phyloP scores from a whole-genome alignment of 192 early-diverging fungal genomes.

The Chytriomyces confervae region DNA sequence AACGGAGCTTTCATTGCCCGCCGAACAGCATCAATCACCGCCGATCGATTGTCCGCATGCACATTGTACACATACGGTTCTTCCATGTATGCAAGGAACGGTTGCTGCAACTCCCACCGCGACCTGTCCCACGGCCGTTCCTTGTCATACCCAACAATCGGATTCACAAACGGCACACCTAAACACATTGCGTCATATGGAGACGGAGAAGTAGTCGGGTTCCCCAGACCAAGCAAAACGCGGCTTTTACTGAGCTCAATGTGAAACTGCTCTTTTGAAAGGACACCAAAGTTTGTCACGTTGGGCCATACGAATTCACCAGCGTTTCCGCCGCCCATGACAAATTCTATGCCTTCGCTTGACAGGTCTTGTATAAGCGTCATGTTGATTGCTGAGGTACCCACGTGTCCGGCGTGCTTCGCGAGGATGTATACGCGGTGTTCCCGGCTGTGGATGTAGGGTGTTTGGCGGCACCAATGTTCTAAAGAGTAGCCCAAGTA shows the following conservation, averaged over 20 bases:
- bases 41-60: neutral
- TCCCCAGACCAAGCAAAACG: neutral
- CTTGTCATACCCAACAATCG: neutral
- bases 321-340: neutral
- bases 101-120: neutral
- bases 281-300: neutral
- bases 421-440: neutral
- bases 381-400: neutral
- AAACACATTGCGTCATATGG: neutral
- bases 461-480: neutral
- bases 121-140: neutral
- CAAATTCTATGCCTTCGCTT: neutral
- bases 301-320: neutral
- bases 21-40: neutral
- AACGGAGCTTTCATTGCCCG: neutral
- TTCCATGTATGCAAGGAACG: neutral
- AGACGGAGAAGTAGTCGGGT: neutral
- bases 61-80: conserved; percentile 8
- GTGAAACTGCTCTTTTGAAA: neutral
- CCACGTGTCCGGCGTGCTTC: neutral
- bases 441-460: neutral
- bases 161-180: conserved; percentile 3
- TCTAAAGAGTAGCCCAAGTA: conserved; percentile 10
- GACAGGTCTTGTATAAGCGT: neutral
- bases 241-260: neutral